Conservation (phyloP, 495 filamentous ascomycete species). For the Chaetomidium leptoderma region DNA sequence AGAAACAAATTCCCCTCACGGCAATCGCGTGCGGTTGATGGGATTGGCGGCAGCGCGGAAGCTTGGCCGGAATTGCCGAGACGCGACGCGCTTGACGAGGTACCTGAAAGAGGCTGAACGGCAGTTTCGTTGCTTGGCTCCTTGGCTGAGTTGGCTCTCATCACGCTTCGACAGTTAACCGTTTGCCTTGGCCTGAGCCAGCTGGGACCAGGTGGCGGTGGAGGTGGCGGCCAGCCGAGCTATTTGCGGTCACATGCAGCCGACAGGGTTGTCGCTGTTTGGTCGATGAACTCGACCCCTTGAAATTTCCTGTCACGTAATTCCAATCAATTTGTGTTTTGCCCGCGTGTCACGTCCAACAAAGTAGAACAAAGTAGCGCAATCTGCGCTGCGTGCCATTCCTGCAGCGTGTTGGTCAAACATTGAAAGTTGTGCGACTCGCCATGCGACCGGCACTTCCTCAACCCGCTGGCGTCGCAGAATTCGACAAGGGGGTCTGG, state of each 20-base stretch:
- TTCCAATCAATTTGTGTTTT: background rate
- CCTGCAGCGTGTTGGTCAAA: background rate
- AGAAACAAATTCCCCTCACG: constrained; percentile 19
- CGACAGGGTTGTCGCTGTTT: background rate
- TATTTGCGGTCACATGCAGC: background rate
- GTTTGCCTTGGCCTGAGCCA: background rate
- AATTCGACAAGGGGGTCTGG: background rate
- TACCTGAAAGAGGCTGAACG: background rate
- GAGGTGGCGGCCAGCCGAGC: background rate
- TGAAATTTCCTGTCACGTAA: background rate
- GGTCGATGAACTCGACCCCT: background rate
- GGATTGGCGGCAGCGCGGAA: background rate
- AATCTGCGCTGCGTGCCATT: background rate
- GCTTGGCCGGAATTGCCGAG: constrained; percentile 11
- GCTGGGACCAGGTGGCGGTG: background rate
- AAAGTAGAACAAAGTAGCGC: background rate
- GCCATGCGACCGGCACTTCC: background rate
- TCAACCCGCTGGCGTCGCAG: background rate
- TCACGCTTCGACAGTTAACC: background rate
- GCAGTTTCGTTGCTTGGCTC: constrained; percentile 3
- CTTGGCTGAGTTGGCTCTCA: too few species aligned
- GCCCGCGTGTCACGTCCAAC: background rate
- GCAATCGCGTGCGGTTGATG: constrained; percentile 1
- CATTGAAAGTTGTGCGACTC: background rate
- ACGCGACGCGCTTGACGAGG: constrained; percentile 4